Evolutionary conservation across 2,329 filamentous ascomycete genomes (phyloP), one percentile per base, ranked within the genome.

Genomic region (Graphiopsis chlorocephala): DNA sequence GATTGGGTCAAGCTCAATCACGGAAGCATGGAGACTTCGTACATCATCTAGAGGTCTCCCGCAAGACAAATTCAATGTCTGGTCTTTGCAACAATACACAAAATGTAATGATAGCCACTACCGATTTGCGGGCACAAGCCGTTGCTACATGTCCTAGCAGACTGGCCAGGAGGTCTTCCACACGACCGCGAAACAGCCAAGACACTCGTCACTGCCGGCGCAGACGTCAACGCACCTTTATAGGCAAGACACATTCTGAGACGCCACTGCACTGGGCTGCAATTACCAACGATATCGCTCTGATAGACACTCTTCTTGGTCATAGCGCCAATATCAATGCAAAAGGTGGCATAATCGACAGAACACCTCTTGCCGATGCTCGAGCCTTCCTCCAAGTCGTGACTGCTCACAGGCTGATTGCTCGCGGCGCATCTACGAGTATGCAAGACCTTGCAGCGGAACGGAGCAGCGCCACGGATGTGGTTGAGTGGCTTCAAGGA

Each of bases 191-290:
- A 50, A 23, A 50, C 17, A 23, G 58, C 58, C 11, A 25, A 35
- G 29, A 23, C 5, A 23, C 28, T 61, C 28, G 35, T 50, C 29
- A 23, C 58, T 31, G 42, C 58, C 11, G 58, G 58, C 5, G 58
- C 58, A 20, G 45, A 61, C 17, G 28, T 61, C 42, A 52, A 61
- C 42, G 58, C 58, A 48, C 28, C 38, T 6, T 61, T 61, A 33
- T 33, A 15, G 58, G 58, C 58, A 28, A 61, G 8, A 2, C 33
- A 20, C 58, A 61, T 26, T 31, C 58, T 8, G 58, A 61, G 23
- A 61, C 58, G 10, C 42, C 58, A 8, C n/a, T 52, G 2, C 58
- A 61, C 45, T 61, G 58, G 58, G 58, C 58, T 45, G 42, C 58
- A 12, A 61, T 45, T 28, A 26, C 25, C 29, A 38, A 52, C 28